Conservation (phyloP, 2,329 filamentous ascomycete species). For the Leptodontidium sp. region DNA sequence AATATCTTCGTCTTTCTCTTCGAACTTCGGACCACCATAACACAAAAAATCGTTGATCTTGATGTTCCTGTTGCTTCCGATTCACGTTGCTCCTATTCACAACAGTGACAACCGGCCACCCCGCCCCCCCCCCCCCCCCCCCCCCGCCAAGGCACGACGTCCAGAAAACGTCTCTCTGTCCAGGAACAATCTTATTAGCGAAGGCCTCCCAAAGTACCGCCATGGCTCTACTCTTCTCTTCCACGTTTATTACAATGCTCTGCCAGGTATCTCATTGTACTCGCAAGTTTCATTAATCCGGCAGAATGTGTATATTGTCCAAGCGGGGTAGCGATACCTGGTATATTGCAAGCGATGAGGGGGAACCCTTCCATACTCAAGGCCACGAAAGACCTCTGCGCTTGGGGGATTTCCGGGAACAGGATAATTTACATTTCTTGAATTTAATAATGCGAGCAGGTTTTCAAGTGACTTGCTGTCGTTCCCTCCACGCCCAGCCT, state of each 20-base stretch:
- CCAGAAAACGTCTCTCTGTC: background rate
- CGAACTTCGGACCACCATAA: no score
- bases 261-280: background rate
- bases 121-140: background rate
- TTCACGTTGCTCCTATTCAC: background rate
- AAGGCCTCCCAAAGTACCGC: background rate
- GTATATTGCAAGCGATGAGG: background rate
- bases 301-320: slow-evolving; percentile 14
- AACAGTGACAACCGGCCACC: background rate
- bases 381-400: no score
- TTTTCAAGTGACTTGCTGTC: no score
- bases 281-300: slow-evolving; percentile 9
- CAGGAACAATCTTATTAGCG: background rate
- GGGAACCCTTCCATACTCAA: background rate
- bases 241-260: background rate
- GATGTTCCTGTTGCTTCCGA: no score
- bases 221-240: background rate
- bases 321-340: slow-evolving; percentile 9
- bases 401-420: background rate
- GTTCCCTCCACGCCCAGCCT: no score
- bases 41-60: no score
- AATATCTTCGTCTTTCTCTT: background rate
- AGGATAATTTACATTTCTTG: no score
- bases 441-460: no score
- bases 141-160: background rate